Conservation (phyloP, 2,329 filamentous ascomycete genomes). For the Tolypocladium ovalisporum region DNA sequence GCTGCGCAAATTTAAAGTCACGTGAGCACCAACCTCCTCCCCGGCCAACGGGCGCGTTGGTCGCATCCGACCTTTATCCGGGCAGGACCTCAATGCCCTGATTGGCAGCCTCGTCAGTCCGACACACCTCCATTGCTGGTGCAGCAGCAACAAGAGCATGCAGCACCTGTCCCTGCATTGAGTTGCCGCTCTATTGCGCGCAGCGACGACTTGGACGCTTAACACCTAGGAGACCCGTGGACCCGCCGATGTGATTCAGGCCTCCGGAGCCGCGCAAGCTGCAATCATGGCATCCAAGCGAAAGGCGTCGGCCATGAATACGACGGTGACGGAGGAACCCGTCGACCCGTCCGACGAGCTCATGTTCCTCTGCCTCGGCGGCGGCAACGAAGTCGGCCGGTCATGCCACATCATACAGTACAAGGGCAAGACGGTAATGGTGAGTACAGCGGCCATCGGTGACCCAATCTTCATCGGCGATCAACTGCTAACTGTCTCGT, state of each 20-base stretch:
- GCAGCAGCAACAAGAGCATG: neutral
- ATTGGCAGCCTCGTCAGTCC: neutral
- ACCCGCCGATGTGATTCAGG: neutral
- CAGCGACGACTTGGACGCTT: neutral
- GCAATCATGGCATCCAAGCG: slow-evolving; percentile 79
- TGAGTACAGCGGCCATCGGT: slow-evolving; percentile 24
- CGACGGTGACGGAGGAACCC: slow-evolving; percentile 62
- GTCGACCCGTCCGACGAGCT: slow-evolving; percentile 91
- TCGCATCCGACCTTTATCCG: neutral
- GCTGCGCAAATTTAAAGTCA: slow-evolving; percentile 32
- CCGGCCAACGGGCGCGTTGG: neutral
- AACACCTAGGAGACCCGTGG: neutral
- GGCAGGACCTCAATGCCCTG: no score
- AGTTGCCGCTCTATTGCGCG: neutral
- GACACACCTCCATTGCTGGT: neutral
- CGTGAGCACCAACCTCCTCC: slow-evolving; percentile 19
- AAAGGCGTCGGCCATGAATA: slow-evolving; percentile 68
- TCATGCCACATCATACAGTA: slow-evolving; percentile 98
- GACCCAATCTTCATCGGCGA: neutral
- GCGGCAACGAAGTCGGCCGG: slow-evolving; percentile 91
- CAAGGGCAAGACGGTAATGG: slow-evolving; percentile 99
- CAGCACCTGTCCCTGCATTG: neutral
- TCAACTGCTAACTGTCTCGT: slow-evolving; percentile 1
- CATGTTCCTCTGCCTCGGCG: slow-evolving; percentile 85
- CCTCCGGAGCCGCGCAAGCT: neutral